Conservation (phyloP, 78 protist genomes). For the Speleostelium caveatum region DNA sequence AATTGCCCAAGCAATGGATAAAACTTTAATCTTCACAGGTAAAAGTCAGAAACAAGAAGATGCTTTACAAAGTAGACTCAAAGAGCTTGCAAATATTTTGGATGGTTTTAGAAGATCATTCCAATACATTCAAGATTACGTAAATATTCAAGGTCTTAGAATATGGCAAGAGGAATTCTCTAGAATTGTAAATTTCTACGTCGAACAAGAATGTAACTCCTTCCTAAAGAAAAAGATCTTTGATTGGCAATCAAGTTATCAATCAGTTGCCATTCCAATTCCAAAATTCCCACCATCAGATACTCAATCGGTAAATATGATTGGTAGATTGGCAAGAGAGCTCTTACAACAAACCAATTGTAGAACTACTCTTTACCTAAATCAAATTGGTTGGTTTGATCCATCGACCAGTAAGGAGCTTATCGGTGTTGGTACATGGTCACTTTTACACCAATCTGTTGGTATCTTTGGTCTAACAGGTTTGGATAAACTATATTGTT, state of each 20-base stretch:
- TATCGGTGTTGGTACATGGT: slow-evolving; percentile 80
- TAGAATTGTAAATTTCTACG: slow-evolving; percentile 93
- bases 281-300: slow-evolving; percentile 81
- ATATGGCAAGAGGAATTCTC: slow-evolving; percentile 98
- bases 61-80: slow-evolving; percentile 66
- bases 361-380: slow-evolving; percentile 79
- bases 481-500: slow-evolving; percentile 85
- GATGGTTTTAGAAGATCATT: slow-evolving; percentile 90
- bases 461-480: slow-evolving; percentile 90
- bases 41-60: slow-evolving; percentile 20
- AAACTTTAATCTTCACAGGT: slow-evolving; percentile 57
- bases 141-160: slow-evolving; percentile 91
- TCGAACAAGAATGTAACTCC: slow-evolving; percentile 95
- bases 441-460: slow-evolving; percentile 66
- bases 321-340: slow-evolving; percentile 94
- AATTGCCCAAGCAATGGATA: slow-evolving; percentile 86
- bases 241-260: slow-evolving; percentile 90
- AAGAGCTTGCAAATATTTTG: slow-evolving; percentile 43
- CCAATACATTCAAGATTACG: slow-evolving; percentile 93
- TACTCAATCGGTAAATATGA: slow-evolving; percentile 83
- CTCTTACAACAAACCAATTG: slow-evolving; percentile 87
- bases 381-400: slow-evolving; percentile 86
- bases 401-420: slow-evolving; percentile 78
- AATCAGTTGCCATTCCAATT: slow-evolving; percentile 93
- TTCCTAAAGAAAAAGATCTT: slow-evolving; percentile 91